A percentile compares a stretch with the other conserved stretches of the same genome.
phyloP scores from a whole-genome alignment of 78 protist species.

The Fonticula alba region DNA sequence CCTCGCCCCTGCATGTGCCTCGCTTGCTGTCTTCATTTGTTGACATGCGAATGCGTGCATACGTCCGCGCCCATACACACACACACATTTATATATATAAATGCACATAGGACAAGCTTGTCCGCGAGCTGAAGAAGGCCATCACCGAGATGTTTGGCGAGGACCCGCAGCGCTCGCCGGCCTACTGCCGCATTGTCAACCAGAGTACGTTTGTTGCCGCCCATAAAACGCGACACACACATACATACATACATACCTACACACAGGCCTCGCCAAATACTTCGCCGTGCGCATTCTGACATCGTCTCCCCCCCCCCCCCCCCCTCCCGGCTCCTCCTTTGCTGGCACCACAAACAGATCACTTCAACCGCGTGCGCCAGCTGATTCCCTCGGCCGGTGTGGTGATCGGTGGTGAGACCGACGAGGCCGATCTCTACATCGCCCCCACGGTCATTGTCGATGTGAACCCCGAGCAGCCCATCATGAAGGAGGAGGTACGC shows the following conservation, averaged over 20 bases:
- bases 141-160: neutral
- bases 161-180: neutral
- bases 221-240: too few relatives aligned
- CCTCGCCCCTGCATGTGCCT: too few relatives aligned
- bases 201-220: neutral
- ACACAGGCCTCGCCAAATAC: too few relatives aligned
- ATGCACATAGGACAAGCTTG: neutral
- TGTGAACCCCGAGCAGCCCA: neutral
- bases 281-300: too few relatives aligned
- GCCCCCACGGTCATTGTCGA: neutral
- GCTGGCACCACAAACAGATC: too few relatives aligned
- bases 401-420: conserved; percentile 4
- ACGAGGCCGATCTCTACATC: neutral
- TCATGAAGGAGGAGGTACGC: conserved; percentile 4
- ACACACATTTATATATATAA: too few relatives aligned
- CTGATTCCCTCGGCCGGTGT: neutral
- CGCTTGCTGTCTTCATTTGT: neutral
- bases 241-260: too few relatives aligned
- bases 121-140: neutral
- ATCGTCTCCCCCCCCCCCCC: too few relatives aligned
- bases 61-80: neutral
- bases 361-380: too few relatives aligned
- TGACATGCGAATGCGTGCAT: neutral
- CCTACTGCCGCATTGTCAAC: conserved; percentile 12
- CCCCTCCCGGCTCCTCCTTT: neutral